Percentiles rank a stretch among this genome's conserved stretches.
phyloP scores from a whole-genome alignment of 495 filamentous ascomycete species.

The Pyrenula aspistea region DNA sequence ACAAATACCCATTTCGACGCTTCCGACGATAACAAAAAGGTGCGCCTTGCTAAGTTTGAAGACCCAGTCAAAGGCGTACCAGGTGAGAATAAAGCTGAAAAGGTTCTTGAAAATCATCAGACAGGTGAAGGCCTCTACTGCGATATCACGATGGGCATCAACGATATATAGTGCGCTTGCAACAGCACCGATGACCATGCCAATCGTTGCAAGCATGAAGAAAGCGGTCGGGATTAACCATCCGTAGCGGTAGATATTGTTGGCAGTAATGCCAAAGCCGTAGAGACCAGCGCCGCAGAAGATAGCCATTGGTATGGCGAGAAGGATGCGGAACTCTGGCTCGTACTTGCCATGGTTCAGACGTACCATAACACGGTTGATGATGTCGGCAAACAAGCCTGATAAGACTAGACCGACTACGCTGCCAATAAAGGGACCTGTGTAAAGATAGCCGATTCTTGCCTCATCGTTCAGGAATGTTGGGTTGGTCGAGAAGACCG shows the following conservation, averaged over 20 bases:
- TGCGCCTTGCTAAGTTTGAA: slow-evolving; percentile 27
- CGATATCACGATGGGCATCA: slow-evolving; percentile 82
- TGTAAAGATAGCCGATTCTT: slow-evolving; percentile 78
- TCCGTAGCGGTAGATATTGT: slow-evolving; percentile 44
- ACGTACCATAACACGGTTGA: slow-evolving; percentile 55
- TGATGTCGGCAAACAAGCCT: slow-evolving; percentile 64
- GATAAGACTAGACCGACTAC: slow-evolving; percentile 63
- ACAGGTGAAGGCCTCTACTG: slow-evolving; percentile 85
- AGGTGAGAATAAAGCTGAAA: slow-evolving; percentile 79
- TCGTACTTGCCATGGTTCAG: slow-evolving; percentile 75
- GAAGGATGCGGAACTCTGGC: slow-evolving; percentile 75
- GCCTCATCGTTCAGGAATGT: slow-evolving; percentile 75
- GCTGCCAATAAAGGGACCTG: slow-evolving; percentile 75
- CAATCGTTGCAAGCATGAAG: slow-evolving; percentile 64
- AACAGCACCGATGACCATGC: slow-evolving; percentile 86
- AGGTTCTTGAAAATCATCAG: slow-evolving; percentile 89
- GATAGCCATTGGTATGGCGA: slow-evolving; percentile 71
- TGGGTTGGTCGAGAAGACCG: slow-evolving; percentile 68
- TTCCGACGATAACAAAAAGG: slow-evolving; percentile 58
- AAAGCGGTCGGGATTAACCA: slow-evolving; percentile 69
- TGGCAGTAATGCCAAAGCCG: slow-evolving; percentile 64
- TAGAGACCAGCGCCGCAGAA: slow-evolving; percentile 71
- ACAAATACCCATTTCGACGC: slow-evolving; percentile 66
- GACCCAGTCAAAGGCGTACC: slow-evolving; percentile 73
- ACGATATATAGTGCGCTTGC: slow-evolving; percentile 83